Evolutionary conservation across 2,329 filamentous ascomycete genomes (phyloP), one percentile per base, ranked within the genome.

Genomic region (Alternaria metachromatica): DNA sequence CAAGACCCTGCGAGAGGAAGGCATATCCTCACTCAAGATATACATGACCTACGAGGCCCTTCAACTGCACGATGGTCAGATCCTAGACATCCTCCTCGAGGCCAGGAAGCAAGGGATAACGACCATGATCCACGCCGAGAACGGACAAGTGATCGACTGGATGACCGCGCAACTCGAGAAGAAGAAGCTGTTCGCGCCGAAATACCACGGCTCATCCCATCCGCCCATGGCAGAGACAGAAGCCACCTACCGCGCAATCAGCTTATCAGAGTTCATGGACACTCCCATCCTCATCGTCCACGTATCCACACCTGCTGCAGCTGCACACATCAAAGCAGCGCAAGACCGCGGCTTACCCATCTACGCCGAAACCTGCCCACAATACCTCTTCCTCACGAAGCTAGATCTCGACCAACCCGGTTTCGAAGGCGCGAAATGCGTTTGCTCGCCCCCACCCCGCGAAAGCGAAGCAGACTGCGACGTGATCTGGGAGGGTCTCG

Each of bases 61-160:
- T 15, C 73, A 81, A 63, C 70, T 82, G 20, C 72, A 79, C 64
- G 75, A 83, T 55, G 67, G 77, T 54, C 73, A 82, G 57, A 79
- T 80, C 41, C 70, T 81, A 4, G 78, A 80, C 55, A 74, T 80
- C 7, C 68, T 80, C 5, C 68, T 80, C 18, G 76, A 82, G 70
- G 80, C 74, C 62, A 80, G 67, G 57, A 80, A 75, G 75, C 81
- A 82, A 58, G 73, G 79, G 21, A 85, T 87, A 51, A 81, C 85
- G 11, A 88, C 86, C 20, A 87, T 87, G 82, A 82, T 87, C 45
- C 85, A 87, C 65, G 84, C 85, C 1, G 85, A 87, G 68, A 87
- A 87, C 64, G 83, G 84, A 23, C 83, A 86, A 58, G 81, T 87
- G 18, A 83, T 87, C 37, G 80, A 85, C 55, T 87, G 84, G 85